Evolutionary conservation across 148 eudicot species (phyloP), one percentile per base, ranked within the genome.

Genomic region (Silene conica): DNA sequence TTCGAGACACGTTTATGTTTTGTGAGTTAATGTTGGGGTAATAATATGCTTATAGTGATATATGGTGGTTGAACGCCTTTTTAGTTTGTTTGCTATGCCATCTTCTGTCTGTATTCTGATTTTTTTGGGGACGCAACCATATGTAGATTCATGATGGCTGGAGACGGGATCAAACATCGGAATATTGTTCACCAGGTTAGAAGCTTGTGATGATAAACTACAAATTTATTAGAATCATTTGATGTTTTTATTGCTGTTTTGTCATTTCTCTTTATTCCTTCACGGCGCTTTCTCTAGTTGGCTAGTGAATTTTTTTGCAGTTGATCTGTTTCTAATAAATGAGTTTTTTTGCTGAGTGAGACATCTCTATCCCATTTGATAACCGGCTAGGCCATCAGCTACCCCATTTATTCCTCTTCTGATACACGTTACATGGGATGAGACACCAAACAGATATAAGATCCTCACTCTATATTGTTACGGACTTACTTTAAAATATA

Each of bases 101-200:
- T 25, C n/a, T 26, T 58, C 23, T 6, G 23, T 70, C 61, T 5
- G 18, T 18, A 19, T 69, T 70, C 38, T 74, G 67, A 62, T 63
- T 26, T 41, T 38, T 63, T 67, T 79, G 48, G 54, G 65, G 58
- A 19, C 19, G 38, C 19, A 55, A 64, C 67, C 77, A 6, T 70
- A 38, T 79, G 74, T 80, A 95, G 98, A 78, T 95, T 92, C 84
- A 85, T 95, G 96, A 89, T 88, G 71, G 98, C 97, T 71, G 83
- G 97, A 75, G 97, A 92, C 82, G 97, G 93, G 62, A 87, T 95
- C 78, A 92, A 86, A 85, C 85, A 86, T 79, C 81, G 90, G 67
- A 82, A 83, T 57, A 71, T 86, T 80, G 84, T 95, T 77, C 80
- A 88, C 58, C 81, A 90, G 98, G 98, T 94, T 76, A 54, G 65